Percentiles rank a stretch among this genome's conserved stretches.
These are phyloP conservation scores for Solanum commersonii DNA, from an alignment of 257 asterid species.

Conservation along the genomic window DNA sequence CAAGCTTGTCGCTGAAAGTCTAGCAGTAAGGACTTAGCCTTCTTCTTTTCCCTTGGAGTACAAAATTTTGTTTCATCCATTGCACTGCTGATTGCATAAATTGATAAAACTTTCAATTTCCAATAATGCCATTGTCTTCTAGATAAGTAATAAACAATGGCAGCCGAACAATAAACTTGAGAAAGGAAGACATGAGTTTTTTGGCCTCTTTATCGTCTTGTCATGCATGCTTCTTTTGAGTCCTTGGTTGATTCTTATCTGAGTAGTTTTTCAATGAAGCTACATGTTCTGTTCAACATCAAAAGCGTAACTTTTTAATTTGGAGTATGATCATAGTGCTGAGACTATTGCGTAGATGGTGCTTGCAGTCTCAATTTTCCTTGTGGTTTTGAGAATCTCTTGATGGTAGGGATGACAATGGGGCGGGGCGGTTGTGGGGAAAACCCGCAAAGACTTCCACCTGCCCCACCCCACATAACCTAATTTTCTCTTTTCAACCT, in stretches of 20 bases:
- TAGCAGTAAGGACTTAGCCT: conserved; percentile 52
- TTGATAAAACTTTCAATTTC: neutral
- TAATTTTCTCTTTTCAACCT: neutral
- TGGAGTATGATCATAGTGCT: neutral
- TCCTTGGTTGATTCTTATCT: neutral
- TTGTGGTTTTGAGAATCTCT: neutral
- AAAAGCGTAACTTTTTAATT: neutral
- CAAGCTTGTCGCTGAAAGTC: conserved; percentile 87
- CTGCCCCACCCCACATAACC: neutral
- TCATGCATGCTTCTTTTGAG: neutral
- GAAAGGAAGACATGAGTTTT: neutral
- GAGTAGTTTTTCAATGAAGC: neutral
- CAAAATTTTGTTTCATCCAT: neutral
- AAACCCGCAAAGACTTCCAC: neutral
- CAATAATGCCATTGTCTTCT: neutral
- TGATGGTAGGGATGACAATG: neutral
- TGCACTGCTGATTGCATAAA: neutral
- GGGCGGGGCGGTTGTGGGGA: neutral
- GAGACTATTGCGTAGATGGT: neutral
- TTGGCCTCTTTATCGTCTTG: neutral
- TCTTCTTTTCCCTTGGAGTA: neutral
- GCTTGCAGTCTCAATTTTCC: neutral
- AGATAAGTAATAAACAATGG: neutral
- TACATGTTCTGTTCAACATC: neutral
- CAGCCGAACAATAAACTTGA: neutral